Base-by-base conservation (phyloP, 2,329 filamentous ascomycete species). In the Xylariaceae sp. region DNA sequence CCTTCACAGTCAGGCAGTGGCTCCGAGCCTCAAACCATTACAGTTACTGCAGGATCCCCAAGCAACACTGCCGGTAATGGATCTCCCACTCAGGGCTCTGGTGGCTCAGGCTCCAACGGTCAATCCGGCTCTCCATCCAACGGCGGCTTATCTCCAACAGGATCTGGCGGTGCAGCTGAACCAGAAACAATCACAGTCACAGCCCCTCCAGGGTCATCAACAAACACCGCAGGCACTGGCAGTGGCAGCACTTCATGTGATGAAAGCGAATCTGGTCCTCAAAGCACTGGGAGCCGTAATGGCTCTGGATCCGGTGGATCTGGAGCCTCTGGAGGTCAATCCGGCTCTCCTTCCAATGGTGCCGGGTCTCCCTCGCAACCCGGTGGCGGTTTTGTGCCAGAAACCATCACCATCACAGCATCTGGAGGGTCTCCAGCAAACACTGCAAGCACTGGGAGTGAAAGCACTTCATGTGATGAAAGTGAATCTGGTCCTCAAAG, bases 401-500 rank as follows among this genome's bases (percentile, higher is more conserved):
- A n/a, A n/a, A n/a, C n/a, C n/a, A n/a, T n/a, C n/a, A n/a, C n/a
- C n/a, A n/a, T n/a, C n/a, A n/a, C n/a, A n/a, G n/a, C n/a, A n/a
- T n/a, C n/a, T n/a, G n/a, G n/a, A n/a, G n/a, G n/a, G n/a, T n/a
- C n/a, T n/a, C n/a, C n/a, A n/a, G n/a, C n/a, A 17, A 34, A 34
- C 40, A n/a, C 40, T 11, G 42, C 36, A 32, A 39, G 40, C 35
- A 20, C 19, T 22, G 7, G 36, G n/a, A 39, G 35, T 29, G 33
- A 37, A 42, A 35, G 25, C 46, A 51, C 17, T 51, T 55, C 43
- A 22, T 45, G 43, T 41, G 43, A 45, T 23, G 43, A 45, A 37
- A 34, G 43, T 12, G 43, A 45, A 32, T 41, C 43, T 14, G 43
- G 38, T 4, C 37, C 43, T 22, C 37, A 45, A 19, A 42, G 52